Evolutionary conservation across 2,329 filamentous ascomycete genomes (phyloP).

Genomic region (Phialophora macrospora): DNA sequence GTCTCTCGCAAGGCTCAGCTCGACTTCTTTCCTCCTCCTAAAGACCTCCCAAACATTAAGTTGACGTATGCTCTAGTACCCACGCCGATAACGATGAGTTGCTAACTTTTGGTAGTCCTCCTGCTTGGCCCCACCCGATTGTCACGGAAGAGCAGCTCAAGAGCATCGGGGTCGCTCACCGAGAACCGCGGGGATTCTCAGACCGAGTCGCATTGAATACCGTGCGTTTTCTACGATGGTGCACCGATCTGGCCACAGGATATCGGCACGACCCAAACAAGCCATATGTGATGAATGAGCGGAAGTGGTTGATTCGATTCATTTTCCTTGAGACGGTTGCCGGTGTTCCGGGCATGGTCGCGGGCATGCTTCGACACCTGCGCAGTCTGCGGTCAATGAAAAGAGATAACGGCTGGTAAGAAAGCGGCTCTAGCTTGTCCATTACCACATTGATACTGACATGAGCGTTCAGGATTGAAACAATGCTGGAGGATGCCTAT

Average conservation of each 20-base stretch:
- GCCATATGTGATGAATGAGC: constrained; percentile 74
- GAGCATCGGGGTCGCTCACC: constrained; percentile 74
- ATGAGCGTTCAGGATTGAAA: constrained; percentile 72
- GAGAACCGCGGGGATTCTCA: constrained; percentile 71
- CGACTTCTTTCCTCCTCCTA: constrained; percentile 62
- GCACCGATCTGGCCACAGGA: constrained; percentile 81
- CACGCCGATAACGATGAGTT: constrained; percentile 10
- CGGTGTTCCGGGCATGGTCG: constrained; percentile 95
- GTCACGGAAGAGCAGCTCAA: constrained; percentile 83
- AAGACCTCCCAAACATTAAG: constrained; percentile 57
- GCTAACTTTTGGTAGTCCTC: constrained; percentile 45
- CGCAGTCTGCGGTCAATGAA: constrained; percentile 82
- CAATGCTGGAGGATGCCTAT: constrained; percentile 84
- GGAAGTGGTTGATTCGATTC: constrained; percentile 88
- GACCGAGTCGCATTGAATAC: constrained; percentile 80
- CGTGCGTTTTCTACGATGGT: constrained; percentile 75
- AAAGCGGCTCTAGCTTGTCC: constrained; percentile 4
- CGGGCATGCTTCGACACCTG: constrained; percentile 89
- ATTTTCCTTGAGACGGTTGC: constrained; percentile 95
- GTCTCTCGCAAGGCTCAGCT: constrained; percentile 46
- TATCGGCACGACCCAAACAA: constrained; percentile 71
- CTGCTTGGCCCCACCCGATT: constrained; percentile 38
- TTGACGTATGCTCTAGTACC: constrained; percentile 28
- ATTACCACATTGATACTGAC: constrained; percentile 7
- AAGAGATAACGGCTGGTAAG: constrained; percentile 84